phyloP scores from a whole-genome alignment of 2,329 filamentous ascomycete species.

The Botrytis paeoniae region DNA sequence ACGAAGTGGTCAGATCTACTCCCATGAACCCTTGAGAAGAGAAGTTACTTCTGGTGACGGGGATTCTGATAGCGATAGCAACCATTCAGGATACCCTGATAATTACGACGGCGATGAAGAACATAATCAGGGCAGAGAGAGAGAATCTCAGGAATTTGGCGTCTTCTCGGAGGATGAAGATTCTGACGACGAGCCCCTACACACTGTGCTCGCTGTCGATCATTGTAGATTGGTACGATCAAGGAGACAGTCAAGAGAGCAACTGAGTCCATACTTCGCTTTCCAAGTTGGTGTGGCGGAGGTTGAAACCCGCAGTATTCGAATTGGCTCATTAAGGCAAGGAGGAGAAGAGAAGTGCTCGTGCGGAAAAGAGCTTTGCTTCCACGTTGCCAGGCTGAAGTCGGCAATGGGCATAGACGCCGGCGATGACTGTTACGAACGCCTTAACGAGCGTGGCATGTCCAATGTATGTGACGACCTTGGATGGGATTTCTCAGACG shows the following conservation, averaged over 20 bases:
- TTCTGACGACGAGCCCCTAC: constrained; percentile 24
- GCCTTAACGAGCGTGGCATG: constrained; percentile 29
- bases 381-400: constrained; percentile 24
- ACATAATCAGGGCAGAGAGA: constrained; percentile 1
- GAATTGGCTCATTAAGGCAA: constrained; percentile 26
- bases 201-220: constrained; percentile 32
- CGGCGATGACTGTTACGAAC: constrained; percentile 26
- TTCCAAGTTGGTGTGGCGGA: constrained; percentile 35
- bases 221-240: constrained; percentile 18
- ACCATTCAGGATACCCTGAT: neutral
- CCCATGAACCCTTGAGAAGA: constrained; percentile 24
- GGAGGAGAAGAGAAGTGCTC: constrained; percentile 26
- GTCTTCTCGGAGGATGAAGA: constrained; percentile 15
- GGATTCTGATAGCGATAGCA: constrained; percentile 18
- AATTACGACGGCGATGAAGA: constrained; percentile 13
- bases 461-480: constrained; percentile 32
- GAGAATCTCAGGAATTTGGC: constrained; percentile 12
- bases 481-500: constrained; percentile 32
- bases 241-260: neutral
- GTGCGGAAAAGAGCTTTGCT: constrained; percentile 27
- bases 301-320: constrained; percentile 29
- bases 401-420: constrained; percentile 11
- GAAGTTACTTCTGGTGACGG: constrained; percentile 25
- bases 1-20: constrained; percentile 22
- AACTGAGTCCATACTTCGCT: constrained; percentile 26